phyloP scores from a whole-genome alignment of 2,329 filamentous ascomycete genomes.

The Aphanocladium album region DNA sequence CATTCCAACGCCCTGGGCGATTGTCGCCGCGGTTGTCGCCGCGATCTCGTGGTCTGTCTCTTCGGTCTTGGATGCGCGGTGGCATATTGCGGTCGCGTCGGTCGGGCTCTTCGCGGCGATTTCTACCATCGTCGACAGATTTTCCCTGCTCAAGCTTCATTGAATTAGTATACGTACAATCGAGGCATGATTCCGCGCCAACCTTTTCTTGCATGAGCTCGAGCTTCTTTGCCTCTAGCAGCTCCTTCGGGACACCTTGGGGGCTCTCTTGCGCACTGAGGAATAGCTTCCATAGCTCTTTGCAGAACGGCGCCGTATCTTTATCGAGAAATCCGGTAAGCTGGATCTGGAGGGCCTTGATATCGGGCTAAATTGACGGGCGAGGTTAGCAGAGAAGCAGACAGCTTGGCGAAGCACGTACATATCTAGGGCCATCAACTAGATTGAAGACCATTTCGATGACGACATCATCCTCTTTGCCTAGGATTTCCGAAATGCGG shows the following conservation, averaged over 20 bases:
- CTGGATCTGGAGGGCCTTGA: slow-evolving; percentile 91
- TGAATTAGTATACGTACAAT: slow-evolving; percentile 10
- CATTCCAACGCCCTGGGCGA: slow-evolving; percentile 49
- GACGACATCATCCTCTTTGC: slow-evolving; percentile 92
- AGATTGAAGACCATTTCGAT: slow-evolving; percentile 74
- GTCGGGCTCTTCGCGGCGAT: slow-evolving; percentile 65
- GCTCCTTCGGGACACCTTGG: slow-evolving; percentile 87
- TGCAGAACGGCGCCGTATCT: slow-evolving; percentile 83
- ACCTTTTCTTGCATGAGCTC: slow-evolving; percentile 96
- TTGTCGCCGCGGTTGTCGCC: slow-evolving; percentile 49
- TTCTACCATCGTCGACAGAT: slow-evolving; percentile 68
- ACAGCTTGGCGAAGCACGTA: slow-evolving; percentile 40
- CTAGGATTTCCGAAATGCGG: slow-evolving; percentile 80
- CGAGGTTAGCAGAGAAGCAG: slow-evolving; percentile 23
- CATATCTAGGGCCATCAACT: slow-evolving; percentile 69
- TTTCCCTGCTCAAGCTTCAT: slow-evolving; percentile 73
- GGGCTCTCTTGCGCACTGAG: slow-evolving; percentile 84
- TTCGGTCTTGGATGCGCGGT: slow-evolving; percentile 60
- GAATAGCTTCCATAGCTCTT: slow-evolving; percentile 87
- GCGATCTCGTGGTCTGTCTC: slow-evolving; percentile 47
- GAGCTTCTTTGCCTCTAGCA: slow-evolving; percentile 92
- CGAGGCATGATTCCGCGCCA: slow-evolving; percentile 13
- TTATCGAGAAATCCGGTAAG: slow-evolving; percentile 94
- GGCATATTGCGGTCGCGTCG: slow-evolving; percentile 67
- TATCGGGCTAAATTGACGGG: slow-evolving; percentile 66